Conservation (phyloP, 139 green algal genomes). For the Zygnema cylindricum region DNA sequence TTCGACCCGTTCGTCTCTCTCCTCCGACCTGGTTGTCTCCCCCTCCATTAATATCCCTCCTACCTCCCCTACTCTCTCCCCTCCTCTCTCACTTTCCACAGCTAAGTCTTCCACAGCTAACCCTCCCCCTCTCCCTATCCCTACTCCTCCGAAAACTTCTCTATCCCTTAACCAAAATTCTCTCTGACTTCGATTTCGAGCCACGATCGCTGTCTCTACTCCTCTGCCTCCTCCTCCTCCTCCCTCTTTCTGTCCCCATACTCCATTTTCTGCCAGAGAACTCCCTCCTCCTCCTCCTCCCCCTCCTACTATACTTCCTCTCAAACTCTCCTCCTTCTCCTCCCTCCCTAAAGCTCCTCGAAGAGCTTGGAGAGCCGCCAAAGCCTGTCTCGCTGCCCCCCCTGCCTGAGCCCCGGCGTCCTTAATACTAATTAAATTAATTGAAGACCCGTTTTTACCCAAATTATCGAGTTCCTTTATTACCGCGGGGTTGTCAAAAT, state of each 20-base stretch:
- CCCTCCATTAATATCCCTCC: too few species aligned
- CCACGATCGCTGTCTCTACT: neutral
- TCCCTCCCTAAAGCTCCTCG: neutral
- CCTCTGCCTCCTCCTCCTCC: neutral
- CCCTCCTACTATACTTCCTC: neutral
- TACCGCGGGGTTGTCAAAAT: slow-evolving; percentile 48
- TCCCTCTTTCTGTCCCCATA: neutral
- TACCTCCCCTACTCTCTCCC: too few species aligned
- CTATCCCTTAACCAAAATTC: neutral
- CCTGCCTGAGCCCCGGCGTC: neutral
- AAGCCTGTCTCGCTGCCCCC: neutral
- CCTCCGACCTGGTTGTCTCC: too few species aligned
- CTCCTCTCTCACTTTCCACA: too few species aligned
- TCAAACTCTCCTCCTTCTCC: neutral
- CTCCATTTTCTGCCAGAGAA: neutral
- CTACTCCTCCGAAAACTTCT: neutral
- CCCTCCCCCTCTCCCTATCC: neutral
- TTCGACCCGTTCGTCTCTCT: too few species aligned
- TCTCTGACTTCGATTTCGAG: neutral
- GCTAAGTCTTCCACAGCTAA: neutral
- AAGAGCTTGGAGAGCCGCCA: neutral
- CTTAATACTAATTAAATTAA: neutral
- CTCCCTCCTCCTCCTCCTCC: neutral
- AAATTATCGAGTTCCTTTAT: slow-evolving; percentile 36
- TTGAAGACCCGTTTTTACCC: slow-evolving; percentile 1